Evolutionary conservation across 345 rosid species (phyloP), one percentile per base, ranked within the genome.

Genomic region (Punica granatum): DNA sequence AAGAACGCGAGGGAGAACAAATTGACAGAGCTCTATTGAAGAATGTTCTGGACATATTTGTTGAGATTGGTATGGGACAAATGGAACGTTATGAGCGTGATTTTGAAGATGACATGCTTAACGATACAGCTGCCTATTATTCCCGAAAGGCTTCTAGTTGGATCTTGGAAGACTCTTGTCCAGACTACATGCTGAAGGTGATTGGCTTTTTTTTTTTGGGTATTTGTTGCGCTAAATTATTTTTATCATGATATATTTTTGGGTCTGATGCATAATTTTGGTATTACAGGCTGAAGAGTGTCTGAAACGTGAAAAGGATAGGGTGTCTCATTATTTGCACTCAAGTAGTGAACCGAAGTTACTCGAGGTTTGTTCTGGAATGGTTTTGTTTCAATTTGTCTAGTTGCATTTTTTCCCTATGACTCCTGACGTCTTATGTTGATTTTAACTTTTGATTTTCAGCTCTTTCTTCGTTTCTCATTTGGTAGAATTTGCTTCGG

Each of bases 71-170:
- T 63, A 84, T 82, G 83, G 82, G 81, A 8, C 68, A 64, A n/a
- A 82, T 83, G 87, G 74, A 79, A 51, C 64, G 44, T 18, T 82
- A 83, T 69, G 76, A 77, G 48, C 65, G 51, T 37, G 90, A 88
- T 74, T 88, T 88, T 74, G 92, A 88, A 71, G 78, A 36, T 7
- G 63, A 73, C 30, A 77, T 85, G 85, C 83, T 85, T 64, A 59
- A 80, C 51, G 88, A 81, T 63, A 76, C 84, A 54, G 78, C 85
- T 48, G 74, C 81, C 2, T 85, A 85, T 77, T 88, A 87, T 79
- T 83, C 82, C 59, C 80, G 77, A 48, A 87, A 87, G 77, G 92
- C 92, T 42, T 77, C 90, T 53, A 79, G n/a, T 60, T 88, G 90
- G 92, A 82, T 85, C 56, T 58, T 76, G 39, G 84, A 80, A 19